A percentile compares a stretch with the other conserved stretches of the same genome.
phyloP scores from a whole-genome alignment of 768 basidiomycete species.

The Tylopilus sp. region DNA sequence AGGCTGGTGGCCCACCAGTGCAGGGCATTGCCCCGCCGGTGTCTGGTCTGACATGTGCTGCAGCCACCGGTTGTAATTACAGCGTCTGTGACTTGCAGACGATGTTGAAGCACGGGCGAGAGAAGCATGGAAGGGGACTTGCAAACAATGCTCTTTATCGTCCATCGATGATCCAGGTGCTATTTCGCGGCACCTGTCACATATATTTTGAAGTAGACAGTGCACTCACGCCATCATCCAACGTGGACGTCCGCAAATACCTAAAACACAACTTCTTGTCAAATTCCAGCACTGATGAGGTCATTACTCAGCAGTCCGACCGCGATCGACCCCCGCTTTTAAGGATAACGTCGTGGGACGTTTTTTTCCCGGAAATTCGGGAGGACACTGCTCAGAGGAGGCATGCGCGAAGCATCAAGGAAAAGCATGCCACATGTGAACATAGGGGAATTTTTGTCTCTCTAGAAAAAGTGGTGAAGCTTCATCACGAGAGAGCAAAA shows the following conservation, averaged over 20 bases:
- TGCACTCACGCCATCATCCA: background rate
- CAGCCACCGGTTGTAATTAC: background rate
- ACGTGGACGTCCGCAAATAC: background rate
- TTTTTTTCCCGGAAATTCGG: background rate
- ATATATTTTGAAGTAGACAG: conserved; percentile 3
- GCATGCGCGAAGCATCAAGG: background rate
- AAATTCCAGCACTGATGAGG: background rate
- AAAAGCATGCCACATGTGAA: background rate
- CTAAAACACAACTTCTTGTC: background rate
- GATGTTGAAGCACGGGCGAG: conserved; percentile 1
- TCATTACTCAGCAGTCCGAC: background rate
- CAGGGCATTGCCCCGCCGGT: background rate
- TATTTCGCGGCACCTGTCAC: conserved; percentile 2
- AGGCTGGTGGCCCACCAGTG: conserved; percentile 1
- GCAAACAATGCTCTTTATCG: background rate
- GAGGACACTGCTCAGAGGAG: background rate
- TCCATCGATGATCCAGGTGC: background rate
- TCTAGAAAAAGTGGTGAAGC: background rate
- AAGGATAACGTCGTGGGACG: conserved; percentile 1
- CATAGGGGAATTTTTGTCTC: background rate
- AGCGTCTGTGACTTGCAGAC: background rate
- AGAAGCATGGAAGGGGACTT: background rate
- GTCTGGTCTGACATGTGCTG: background rate
- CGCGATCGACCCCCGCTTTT: conserved; percentile 3
- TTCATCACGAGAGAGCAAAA: background rate